Evolutionary conservation across 192 early-diverging fungal genomes (phyloP), one percentile per base, ranked within the genome.

Genomic region (Gamsiella multidivaricata): DNA sequence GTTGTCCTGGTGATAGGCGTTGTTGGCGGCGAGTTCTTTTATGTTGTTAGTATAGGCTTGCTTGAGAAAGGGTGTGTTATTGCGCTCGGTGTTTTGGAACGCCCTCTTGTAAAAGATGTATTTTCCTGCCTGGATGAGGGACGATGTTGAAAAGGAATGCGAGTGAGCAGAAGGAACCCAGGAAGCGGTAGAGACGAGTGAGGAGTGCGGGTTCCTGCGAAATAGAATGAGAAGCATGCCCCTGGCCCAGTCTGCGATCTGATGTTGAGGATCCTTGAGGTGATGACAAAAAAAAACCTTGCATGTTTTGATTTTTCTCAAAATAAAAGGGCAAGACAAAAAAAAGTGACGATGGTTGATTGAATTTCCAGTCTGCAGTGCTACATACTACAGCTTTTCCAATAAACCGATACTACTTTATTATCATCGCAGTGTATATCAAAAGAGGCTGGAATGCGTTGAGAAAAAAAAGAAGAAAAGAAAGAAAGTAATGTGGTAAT

Each of bases 41-140:
- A 61, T 56, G 41, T 78, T 57, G 49, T 68, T 54, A 42, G 50
- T 31, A 26, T 28, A 22, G 6, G 45, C 47, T 23, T 45, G 18
- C 20, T 63, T 42, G n/a, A 78, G 49, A 33, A 78, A 78, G 5
- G 74, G 74, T 2, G 55, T 64, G 28, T 78, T 78, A 37, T 78
- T 55, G 1, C 60, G 34, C 3, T 18, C 33, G 4, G 20, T 2
- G 29, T 18, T 34, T n/a, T 59, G 18, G 29, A 32, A 20, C 5
- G 37, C 32, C 22, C 43, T 20, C 29, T 36, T 57, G 41, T 42
- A n/a, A 8, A 56, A 62, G 5, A 78, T 54, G 33, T 51, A 69
- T 47, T 69, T 63, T 26, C 59, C 46, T 5, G 70, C 62, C 6
- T 32, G 12, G 3, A 17, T 31, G 4, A 11, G n/a, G 39, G 47